Percentiles rank a stretch among this genome's conserved stretches.
Conservation (phyloP, 805 yeast genomes). For the Saccharomyces paradoxus region DNA sequence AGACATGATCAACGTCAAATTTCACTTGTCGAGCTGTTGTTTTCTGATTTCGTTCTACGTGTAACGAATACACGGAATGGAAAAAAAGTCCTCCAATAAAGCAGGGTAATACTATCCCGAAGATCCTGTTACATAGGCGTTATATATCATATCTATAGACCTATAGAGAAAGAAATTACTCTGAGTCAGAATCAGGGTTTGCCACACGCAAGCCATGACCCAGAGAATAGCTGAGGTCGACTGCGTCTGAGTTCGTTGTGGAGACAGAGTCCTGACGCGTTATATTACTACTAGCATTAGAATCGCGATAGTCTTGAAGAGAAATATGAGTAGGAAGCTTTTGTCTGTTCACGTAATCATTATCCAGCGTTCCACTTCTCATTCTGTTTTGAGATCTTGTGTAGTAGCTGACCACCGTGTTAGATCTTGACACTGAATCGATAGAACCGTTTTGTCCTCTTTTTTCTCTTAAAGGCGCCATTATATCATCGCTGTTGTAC, state of each 20-base stretch:
- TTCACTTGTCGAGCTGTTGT: not conserved
- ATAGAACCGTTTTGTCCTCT: slow-evolving; percentile 1
- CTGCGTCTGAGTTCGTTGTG: slow-evolving; percentile 3
- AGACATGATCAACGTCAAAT: not conserved
- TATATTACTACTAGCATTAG: not conserved
- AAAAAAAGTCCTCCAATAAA: not conserved
- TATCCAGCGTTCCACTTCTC: slow-evolving; percentile 23
- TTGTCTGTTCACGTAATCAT: slow-evolving; percentile 12
- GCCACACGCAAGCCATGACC: slow-evolving; percentile 21
- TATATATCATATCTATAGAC: not conserved
- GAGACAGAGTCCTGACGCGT: slow-evolving; percentile 1
- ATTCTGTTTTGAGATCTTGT: slow-evolving; percentile 24
- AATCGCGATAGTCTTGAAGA: slow-evolving; percentile 12
- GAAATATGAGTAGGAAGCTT: slow-evolving; percentile 17
- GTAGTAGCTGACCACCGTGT: slow-evolving; percentile 28
- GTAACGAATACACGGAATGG: not conserved
- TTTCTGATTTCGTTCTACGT: not conserved
- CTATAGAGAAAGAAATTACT: slow-evolving; percentile 4
- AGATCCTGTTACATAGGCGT: not conserved
- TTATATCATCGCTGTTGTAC: slow-evolving; percentile 28
- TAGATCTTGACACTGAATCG: slow-evolving; percentile 16
- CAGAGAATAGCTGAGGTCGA: slow-evolving; percentile 7
- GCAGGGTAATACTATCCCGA: not conserved
- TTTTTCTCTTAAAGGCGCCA: slow-evolving; percentile 28
- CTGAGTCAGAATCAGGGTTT: slow-evolving; percentile 26